Conservation (phyloP, 768 basidiomycete genomes). For the Hericium alpestre region DNA sequence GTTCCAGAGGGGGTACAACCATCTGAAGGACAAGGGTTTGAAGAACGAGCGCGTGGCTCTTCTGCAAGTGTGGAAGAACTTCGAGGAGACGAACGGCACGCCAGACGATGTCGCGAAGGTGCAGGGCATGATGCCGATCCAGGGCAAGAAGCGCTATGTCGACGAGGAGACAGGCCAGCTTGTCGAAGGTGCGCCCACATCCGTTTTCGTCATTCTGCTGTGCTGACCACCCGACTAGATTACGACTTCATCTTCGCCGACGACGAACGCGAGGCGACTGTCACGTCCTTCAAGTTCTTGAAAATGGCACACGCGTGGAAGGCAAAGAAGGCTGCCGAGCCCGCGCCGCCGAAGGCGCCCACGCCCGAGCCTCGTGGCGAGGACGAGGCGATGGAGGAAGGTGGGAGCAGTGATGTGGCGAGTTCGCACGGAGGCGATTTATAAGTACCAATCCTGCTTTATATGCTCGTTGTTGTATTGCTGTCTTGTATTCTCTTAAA, state of each 20-base stretch:
- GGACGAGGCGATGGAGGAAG: constrained; percentile 21
- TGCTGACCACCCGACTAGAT: constrained; percentile 35
- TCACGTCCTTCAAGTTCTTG: constrained; percentile 90
- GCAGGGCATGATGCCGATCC: constrained; percentile 86
- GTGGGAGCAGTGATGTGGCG: constrained; percentile 38
- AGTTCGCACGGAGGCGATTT: constrained; percentile 38
- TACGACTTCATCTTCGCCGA: constrained; percentile 95
- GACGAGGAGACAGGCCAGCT: constrained; percentile 78
- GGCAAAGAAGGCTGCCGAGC: constrained; percentile 26
- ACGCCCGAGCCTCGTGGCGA: constrained; percentile 3
- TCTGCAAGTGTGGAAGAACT: constrained; percentile 91
- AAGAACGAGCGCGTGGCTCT: constrained; percentile 93
- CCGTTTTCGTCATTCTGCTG: neutral
- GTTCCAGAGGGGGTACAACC: constrained; percentile 81
- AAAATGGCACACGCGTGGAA: constrained; percentile 91
- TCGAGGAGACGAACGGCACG: constrained; percentile 75
- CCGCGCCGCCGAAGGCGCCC: constrained; percentile 19
- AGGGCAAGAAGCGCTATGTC: constrained; percentile 73
- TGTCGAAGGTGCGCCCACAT: constrained; percentile 58
- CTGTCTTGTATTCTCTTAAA: neutral
- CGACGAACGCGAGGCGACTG: constrained; percentile 89
- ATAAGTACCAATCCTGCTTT: neutral
- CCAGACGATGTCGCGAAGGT: constrained; percentile 70
- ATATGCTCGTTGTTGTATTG: neutral
- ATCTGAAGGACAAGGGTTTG: constrained; percentile 67